Percentiles rank a stretch among this genome's conserved stretches.
phyloP scores from a whole-genome alignment of 352 stramenopile species.

The Elongisporangium undulatum region DNA sequence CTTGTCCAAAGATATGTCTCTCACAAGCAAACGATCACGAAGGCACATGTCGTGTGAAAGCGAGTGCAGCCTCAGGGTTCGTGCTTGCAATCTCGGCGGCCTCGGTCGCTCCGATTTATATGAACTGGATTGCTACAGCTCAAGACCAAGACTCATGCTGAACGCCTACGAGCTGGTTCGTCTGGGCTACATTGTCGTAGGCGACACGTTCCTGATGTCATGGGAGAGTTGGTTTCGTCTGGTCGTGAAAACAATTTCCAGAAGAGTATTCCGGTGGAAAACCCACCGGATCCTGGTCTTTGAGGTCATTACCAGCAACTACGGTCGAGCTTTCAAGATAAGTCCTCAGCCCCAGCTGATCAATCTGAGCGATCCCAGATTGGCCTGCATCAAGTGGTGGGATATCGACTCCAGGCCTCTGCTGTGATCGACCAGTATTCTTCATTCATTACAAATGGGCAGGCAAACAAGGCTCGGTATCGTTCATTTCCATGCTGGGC shows the following conservation, averaged over 20 bases:
- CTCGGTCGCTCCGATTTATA: slow-evolving; percentile 10
- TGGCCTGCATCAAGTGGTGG: neutral
- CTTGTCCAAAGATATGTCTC: slow-evolving; percentile 7
- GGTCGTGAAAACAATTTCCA: neutral
- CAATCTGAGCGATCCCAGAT: neutral
- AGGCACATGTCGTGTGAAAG: slow-evolving; percentile 5
- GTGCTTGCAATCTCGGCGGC: slow-evolving; percentile 18
- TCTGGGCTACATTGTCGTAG: slow-evolving; percentile 9
- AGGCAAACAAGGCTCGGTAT: too few species aligned
- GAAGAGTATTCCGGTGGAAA: neutral
- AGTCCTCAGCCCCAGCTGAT: neutral
- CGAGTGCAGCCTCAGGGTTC: slow-evolving; percentile 19
- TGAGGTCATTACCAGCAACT: neutral
- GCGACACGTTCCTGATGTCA: slow-evolving; percentile 5
- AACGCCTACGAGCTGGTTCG: slow-evolving; percentile 12
- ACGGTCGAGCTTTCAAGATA: neutral
- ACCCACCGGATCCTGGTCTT: neutral
- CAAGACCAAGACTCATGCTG: neutral
- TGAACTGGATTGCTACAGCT: neutral
- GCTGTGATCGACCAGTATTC: neutral
- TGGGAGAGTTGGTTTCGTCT: slow-evolving; percentile 5
- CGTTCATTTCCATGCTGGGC: neutral
- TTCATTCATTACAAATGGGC: neutral
- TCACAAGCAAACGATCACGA: neutral
- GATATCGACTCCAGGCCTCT: neutral